phyloP scores from a whole-genome alignment of 2,329 filamentous ascomycete genomes.

The Colletotrichum limetticola region DNA sequence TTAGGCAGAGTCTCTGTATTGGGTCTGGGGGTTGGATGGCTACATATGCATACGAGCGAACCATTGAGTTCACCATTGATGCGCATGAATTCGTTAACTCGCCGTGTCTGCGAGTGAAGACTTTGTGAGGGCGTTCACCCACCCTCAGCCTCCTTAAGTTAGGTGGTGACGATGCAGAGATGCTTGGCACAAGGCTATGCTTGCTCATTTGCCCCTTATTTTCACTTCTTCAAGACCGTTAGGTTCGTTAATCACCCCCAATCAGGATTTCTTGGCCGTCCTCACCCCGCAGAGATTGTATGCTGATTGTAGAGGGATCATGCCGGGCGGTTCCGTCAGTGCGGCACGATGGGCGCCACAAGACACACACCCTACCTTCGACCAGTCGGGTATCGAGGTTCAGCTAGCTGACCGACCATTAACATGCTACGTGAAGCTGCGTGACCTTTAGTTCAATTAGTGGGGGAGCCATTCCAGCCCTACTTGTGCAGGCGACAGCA shows the following conservation, averaged over 20 bases:
- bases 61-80: neutral
- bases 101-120: neutral
- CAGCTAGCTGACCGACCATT: conserved; percentile 12
- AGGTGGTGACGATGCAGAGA: neutral
- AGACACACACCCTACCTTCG: neutral
- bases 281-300: conserved; percentile 23
- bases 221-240: neutral
- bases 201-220: neutral
- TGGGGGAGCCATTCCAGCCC: conserved; percentile 22
- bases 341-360: conserved; percentile 16
- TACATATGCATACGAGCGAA: neutral
- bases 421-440: conserved; percentile 19
- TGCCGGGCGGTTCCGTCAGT: conserved; percentile 23
- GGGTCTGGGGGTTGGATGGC: neutral
- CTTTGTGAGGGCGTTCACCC: neutral
- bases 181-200: conserved; percentile 10
- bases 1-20: neutral
- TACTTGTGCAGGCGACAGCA: conserved; percentile 18
- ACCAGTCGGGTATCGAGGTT: conserved; percentile 23
- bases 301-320: conserved; percentile 24
- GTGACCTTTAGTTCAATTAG: neutral
- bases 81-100: conserved; percentile 7
- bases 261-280: conserved; percentile 1
- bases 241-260: neutral
- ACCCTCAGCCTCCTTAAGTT: neutral